Base-by-base conservation (phyloP, 139 green algal genomes). In the Auxenochlorella protothecoides region DNA sequence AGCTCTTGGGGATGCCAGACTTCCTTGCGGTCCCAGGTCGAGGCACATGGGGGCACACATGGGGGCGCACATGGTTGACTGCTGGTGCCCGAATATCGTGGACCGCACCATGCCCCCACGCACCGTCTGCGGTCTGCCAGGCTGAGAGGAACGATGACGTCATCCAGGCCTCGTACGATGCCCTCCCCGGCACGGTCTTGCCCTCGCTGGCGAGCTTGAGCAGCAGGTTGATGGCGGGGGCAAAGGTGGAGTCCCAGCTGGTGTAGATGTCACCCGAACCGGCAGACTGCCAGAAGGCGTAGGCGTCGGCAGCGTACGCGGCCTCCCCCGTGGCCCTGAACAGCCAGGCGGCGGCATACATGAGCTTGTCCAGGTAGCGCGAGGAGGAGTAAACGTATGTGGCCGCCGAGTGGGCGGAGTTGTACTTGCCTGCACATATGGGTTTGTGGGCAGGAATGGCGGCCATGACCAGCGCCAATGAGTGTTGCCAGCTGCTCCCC, bases 311-410 rank as follows among this genome's bases (percentile, higher is more conserved):
- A 44, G 27, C 27, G 27, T 44, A 66, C 1, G 11, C 62, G 13
- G 51, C 12, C 56, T 80, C 74, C 5, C 65, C 68, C 5, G 79
- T 86, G 11, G 79, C 79, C 6, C 74, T 64, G 69, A 77, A 86
- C 60, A 87, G 66, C 79, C 79, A 87, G 14, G 59, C 69, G 13
- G 82, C 82, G 5, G 79, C 82, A 60, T 76, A 80, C 54, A 78
- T 69, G 5, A 87, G 64, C 54, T 87, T 74, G 64, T 87, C 82
- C 4, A 52, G 11, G 55, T 62, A 84, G 61, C 52, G 64, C 55
- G 63, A 77, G 60, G 54, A 76, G 68, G 78, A 72, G 68, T 83
- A 86, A 12, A 59, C 66, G 6, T 67, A 11, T 14, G 68, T 68
- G 14, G 55, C 71, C 15, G 10, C 44, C 6, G 59, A 52, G 67